Evolutionary conservation across 495 filamentous ascomycete genomes (phyloP).

Genomic region (Choiromyces venosus): DNA sequence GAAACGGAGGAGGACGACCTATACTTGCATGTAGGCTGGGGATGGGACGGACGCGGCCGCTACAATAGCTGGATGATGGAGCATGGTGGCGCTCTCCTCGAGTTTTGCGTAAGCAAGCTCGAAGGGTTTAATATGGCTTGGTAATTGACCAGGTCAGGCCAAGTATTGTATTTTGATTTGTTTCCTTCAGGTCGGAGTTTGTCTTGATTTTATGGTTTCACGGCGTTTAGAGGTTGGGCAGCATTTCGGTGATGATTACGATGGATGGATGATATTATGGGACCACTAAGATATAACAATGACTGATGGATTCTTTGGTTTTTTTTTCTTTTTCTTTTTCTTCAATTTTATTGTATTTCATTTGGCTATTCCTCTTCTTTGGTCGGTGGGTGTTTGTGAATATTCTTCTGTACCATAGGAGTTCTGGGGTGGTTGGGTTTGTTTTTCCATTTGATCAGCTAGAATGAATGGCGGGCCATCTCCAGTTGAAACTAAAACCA

Average conservation of each 20-base stretch:
- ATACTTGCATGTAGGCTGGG: constrained; percentile 21
- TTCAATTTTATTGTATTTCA: not conserved
- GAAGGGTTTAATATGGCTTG: constrained; percentile 36
- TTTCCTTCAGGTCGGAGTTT: not conserved
- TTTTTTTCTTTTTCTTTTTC: not conserved
- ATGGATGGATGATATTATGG: not conserved
- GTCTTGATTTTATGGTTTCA: constrained; percentile 6
- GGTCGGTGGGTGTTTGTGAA: not conserved
- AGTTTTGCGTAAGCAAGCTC: constrained; percentile 31
- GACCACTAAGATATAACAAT: not conserved
- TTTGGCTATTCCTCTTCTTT: not conserved
- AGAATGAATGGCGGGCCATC: not conserved
- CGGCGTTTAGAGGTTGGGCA: not conserved
- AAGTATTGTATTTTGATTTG: constrained; percentile 8
- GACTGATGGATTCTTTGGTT: not conserved
- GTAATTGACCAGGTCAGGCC: constrained; percentile 8
- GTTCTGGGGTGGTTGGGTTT: not conserved
- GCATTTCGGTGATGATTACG: not conserved
- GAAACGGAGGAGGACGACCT: constrained; percentile 31
- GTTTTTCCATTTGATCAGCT: not conserved
- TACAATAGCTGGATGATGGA: constrained; percentile 29
- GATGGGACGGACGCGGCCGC: constrained; percentile 26
- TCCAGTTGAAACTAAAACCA: not conserved
- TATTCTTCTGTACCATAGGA: not conserved
- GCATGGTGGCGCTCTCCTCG: constrained; percentile 27